Evolutionary conservation across 73 alveolate species (phyloP).

Genomic region (Effrenium voratum): DNA sequence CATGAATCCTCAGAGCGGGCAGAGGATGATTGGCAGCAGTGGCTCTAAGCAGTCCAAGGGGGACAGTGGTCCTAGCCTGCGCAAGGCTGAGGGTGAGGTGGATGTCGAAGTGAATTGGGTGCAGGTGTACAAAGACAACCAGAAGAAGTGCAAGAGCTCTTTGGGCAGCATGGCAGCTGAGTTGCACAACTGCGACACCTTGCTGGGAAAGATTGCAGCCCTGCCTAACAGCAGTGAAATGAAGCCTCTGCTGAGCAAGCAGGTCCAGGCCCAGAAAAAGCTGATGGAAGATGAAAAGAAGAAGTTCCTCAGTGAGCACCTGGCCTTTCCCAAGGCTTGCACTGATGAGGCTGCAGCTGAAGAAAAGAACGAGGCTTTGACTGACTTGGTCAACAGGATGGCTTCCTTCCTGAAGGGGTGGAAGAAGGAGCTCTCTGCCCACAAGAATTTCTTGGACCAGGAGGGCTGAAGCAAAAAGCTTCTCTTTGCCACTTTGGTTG

Average conservation of each 20-base stretch:
- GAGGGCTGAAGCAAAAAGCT: too few relatives aligned
- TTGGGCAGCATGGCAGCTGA: background rate
- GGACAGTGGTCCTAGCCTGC: background rate
- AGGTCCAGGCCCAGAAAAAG: background rate
- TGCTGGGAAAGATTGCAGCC: background rate
- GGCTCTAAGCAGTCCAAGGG: background rate
- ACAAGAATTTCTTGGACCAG: background rate
- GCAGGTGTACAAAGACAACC: conserved; percentile 25
- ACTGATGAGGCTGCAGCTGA: background rate
- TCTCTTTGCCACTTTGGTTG: too few relatives aligned
- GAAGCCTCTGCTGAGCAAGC: background rate
- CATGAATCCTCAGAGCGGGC: background rate
- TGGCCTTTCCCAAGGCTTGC: background rate
- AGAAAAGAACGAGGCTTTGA: too few relatives aligned
- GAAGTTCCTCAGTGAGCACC: background rate
- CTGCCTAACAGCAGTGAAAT: background rate
- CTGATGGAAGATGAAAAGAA: background rate
- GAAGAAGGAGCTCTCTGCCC: background rate
- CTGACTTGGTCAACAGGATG: background rate
- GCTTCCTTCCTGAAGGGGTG: background rate
- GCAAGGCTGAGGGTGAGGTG: background rate
- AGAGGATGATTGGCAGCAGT: background rate
- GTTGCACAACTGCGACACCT: background rate
- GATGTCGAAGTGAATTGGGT: background rate
- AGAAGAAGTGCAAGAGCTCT: background rate